phyloP scores from a whole-genome alignment of 306 rosid species.

The Cucumis hystrix region DNA sequence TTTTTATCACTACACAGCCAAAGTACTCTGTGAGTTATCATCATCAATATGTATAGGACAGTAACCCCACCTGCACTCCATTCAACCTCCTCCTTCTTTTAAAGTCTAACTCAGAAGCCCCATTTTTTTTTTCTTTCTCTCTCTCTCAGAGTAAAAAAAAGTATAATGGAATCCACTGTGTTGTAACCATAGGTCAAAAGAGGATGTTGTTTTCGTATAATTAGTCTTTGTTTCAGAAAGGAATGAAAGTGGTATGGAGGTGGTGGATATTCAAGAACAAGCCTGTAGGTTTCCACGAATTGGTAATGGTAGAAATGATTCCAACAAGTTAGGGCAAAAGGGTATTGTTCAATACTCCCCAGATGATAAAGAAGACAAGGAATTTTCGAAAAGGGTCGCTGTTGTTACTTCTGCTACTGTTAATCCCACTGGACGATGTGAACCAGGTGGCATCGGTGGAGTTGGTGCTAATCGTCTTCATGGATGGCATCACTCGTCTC shows the following conservation, averaged over 20 bases:
- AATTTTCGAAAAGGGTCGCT: slow-evolving; percentile 15
- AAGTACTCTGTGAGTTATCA: slow-evolving; percentile 68
- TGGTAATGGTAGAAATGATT: slow-evolving; percentile 27
- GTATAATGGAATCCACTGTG: neutral
- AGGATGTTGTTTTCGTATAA: slow-evolving; percentile 2
- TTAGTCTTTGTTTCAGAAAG: slow-evolving; percentile 23
- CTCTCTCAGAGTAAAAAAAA: slow-evolving; percentile 3
- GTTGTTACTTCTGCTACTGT: neutral
- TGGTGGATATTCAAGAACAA: slow-evolving; percentile 63
- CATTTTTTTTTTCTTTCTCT: neutral
- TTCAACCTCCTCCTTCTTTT: slow-evolving; percentile 1
- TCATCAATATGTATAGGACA: slow-evolving; percentile 88
- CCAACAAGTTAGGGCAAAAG: slow-evolving; percentile 20
- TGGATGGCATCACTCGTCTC: slow-evolving; percentile 48
- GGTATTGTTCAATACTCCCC: slow-evolving; percentile 7
- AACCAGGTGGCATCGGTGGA: neutral
- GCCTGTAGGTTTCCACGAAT: slow-evolving; percentile 49
- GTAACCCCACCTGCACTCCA: slow-evolving; percentile 53
- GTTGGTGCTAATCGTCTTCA: slow-evolving; percentile 22
- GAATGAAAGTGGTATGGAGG: slow-evolving; percentile 88
- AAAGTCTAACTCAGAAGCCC: neutral
- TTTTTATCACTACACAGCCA: slow-evolving; percentile 52
- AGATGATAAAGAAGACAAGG: slow-evolving; percentile 27
- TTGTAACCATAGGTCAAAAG: neutral
- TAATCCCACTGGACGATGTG: neutral